These are phyloP conservation scores for Lecanoromycetidae sp. DNA, from an alignment of 2,329 filamentous ascomycete genomes.

Conservation along the genomic window DNA sequence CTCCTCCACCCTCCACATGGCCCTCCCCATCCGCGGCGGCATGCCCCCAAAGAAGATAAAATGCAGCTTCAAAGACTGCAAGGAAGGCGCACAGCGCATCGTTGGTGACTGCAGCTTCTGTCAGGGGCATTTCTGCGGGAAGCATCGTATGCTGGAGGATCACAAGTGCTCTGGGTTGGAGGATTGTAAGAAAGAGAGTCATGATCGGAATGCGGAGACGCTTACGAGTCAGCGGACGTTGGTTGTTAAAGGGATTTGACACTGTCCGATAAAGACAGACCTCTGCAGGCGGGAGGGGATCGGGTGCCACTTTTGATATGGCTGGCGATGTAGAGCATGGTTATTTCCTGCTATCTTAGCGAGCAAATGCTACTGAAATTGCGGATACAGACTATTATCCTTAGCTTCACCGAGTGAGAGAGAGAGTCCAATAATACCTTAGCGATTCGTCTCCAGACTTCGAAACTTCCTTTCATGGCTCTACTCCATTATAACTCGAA, in stretches of 20 bases:
- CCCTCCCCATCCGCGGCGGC: constrained; percentile 38
- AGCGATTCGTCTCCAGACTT: too few species aligned
- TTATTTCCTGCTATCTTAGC: too few species aligned
- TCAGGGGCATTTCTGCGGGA: constrained; percentile 84
- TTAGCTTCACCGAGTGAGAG: too few species aligned
- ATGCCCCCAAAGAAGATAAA: constrained; percentile 60
- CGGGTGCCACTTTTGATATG: too few species aligned
- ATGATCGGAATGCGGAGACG: constrained; percentile 86
- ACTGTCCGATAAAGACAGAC: too few species aligned
- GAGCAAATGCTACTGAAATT: too few species aligned
- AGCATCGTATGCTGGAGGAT: constrained; percentile 84
- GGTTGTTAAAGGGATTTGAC: constrained; percentile 87
- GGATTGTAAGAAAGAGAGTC: constrained; percentile 95
- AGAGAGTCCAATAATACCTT: too few species aligned
- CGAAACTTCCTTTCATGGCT: too few species aligned
- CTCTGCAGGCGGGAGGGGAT: too few species aligned
- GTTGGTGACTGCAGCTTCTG: constrained; percentile 96
- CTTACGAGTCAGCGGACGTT: constrained; percentile 86
- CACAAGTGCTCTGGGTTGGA: constrained; percentile 89
- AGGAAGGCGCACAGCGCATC: constrained; percentile 75
- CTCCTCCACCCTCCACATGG: constrained; percentile 42
- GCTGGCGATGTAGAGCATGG: too few species aligned
- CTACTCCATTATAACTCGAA: too few species aligned
- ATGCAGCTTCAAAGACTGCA: constrained; percentile 84
- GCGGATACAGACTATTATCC: too few species aligned